These are phyloP conservation scores for Ceratocystis eucalypticola DNA, from an alignment of 2,329 filamentous ascomycete genomes.

Conservation along the genomic window DNA sequence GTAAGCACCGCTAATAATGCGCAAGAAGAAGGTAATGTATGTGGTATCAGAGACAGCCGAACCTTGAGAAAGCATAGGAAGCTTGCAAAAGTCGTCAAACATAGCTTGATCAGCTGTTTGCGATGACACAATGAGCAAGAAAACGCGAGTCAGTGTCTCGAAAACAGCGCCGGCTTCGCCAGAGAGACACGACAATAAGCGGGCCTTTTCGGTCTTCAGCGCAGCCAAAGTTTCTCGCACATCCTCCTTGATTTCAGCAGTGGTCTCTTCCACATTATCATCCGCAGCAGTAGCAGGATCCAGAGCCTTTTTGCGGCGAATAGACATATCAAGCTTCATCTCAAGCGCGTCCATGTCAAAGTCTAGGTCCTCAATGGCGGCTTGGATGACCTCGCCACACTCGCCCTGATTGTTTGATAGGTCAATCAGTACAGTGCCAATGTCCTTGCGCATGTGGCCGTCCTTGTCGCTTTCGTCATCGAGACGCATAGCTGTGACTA, in stretches of 20 bases:
- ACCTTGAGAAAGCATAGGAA: slow-evolving; percentile 40
- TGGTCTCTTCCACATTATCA: slow-evolving; percentile 32
- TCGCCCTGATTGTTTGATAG: slow-evolving; percentile 47
- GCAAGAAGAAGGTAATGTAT: slow-evolving; percentile 62
- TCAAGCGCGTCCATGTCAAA: slow-evolving; percentile 64
- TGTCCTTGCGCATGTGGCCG: slow-evolving; percentile 44
- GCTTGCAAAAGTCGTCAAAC: slow-evolving; percentile 40
- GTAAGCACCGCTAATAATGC: slow-evolving; percentile 59
- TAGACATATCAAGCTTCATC: slow-evolving; percentile 56
- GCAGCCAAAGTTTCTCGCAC: slow-evolving; percentile 30
- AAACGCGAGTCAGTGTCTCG: slow-evolving; percentile 44
- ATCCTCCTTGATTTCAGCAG: slow-evolving; percentile 27
- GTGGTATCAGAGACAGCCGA: slow-evolving; percentile 46
- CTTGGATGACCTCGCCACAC: slow-evolving; percentile 49
- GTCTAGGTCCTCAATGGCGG: slow-evolving; percentile 51
- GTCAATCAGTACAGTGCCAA: slow-evolving; percentile 53
- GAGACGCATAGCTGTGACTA: slow-evolving; percentile 46
- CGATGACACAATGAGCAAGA: slow-evolving; percentile 40
- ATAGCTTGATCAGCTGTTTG: slow-evolving; percentile 29
- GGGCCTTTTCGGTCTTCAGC: slow-evolving; percentile 27
- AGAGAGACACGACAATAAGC: slow-evolving; percentile 39
- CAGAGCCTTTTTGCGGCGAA: slow-evolving; percentile 44
- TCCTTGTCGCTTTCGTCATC: slow-evolving; percentile 41
- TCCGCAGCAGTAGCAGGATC: slow-evolving; percentile 35
- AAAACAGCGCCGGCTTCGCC: slow-evolving; percentile 40